Percentiles rank a stretch among this genome's conserved stretches.
Evolutionary conservation across 345 rosid species (phyloP).

Genomic region (Arabis hirsuta): DNA sequence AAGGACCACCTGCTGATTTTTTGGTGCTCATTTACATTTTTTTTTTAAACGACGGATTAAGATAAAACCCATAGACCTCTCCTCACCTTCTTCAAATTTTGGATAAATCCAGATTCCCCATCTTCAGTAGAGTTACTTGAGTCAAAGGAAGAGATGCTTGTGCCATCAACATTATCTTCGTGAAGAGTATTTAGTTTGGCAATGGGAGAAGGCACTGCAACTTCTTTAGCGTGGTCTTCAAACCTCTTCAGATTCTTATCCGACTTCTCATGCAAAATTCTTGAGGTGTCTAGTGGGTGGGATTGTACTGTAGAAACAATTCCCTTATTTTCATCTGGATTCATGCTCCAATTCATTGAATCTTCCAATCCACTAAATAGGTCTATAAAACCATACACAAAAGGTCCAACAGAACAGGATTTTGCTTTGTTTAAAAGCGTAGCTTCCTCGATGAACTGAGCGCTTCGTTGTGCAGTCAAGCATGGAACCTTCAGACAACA

Average conservation of each 20-base stretch:
- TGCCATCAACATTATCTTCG: conserved; percentile 61
- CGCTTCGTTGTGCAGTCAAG: conserved; percentile 47
- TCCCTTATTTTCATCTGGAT: conserved; percentile 64
- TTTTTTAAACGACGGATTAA: not conserved
- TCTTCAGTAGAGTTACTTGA: conserved; percentile 56
- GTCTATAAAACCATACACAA: conserved; percentile 85
- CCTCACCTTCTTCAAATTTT: conserved; percentile 59
- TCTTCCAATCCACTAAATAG: conserved; percentile 86
- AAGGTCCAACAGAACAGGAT: conserved; percentile 56
- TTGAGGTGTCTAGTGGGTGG: conserved; percentile 47
- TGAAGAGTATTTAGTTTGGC: conserved; percentile 56
- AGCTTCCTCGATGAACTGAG: conserved; percentile 51
- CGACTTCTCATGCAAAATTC: conserved; percentile 43
- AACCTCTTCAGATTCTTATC: conserved; percentile 54
- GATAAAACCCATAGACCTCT: conserved; percentile 16
- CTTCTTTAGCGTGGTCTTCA: conserved; percentile 50
- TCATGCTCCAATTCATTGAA: conserved; percentile 75
- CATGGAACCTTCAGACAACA: conserved; percentile 51
- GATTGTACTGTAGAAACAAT: conserved; percentile 54
- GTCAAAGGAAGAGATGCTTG: conserved; percentile 53
- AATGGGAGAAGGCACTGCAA: conserved; percentile 43
- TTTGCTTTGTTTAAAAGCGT: conserved; percentile 53
- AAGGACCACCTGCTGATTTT: not conserved
- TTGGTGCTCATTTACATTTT: not conserved
- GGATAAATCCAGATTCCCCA: conserved; percentile 42